Conservation (phyloP, 106 monocot species). For the Acanthochlamys bracteata region DNA sequence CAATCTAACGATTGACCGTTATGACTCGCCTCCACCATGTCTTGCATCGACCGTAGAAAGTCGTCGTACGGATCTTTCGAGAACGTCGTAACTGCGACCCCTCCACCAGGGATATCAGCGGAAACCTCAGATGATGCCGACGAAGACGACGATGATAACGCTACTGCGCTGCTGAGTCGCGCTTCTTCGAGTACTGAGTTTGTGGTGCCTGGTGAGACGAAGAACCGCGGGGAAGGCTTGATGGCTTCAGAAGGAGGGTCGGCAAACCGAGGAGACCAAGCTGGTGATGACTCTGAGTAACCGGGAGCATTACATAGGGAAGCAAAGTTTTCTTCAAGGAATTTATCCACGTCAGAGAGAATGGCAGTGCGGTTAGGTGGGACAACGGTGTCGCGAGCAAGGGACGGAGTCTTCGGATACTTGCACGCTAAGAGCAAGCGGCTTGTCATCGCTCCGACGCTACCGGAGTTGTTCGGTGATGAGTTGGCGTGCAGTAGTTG, state of each 20-base stretch:
- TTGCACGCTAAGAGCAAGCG: constrained; percentile 64
- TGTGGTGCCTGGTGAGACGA: constrained; percentile 23
- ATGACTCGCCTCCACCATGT: constrained; percentile 41
- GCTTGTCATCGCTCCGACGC: constrained; percentile 12
- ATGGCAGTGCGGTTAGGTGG: constrained; percentile 31
- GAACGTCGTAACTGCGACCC: constrained; percentile 41
- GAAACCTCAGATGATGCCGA: background rate
- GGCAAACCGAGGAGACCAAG: background rate
- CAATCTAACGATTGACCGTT: constrained; percentile 48
- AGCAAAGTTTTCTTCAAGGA: constrained; percentile 75
- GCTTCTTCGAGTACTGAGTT: constrained; percentile 4
- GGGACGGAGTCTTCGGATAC: constrained; percentile 70
- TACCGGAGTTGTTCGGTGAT: background rate
- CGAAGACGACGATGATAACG: constrained; percentile 5
- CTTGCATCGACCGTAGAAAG: constrained; percentile 51
- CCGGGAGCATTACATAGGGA: constrained; percentile 38
- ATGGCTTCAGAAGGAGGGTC: background rate
- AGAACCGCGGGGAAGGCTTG: constrained; percentile 16
- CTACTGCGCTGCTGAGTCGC: background rate
- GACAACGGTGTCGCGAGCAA: constrained; percentile 16
- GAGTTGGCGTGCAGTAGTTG: constrained; percentile 2
- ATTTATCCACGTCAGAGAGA: constrained; percentile 71
- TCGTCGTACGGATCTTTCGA: constrained; percentile 58
- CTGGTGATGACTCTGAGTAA: background rate
- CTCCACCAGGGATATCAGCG: constrained; percentile 4